Conservation (phyloP, 179 eudicot genomes). For the Camellia oleifera region DNA sequence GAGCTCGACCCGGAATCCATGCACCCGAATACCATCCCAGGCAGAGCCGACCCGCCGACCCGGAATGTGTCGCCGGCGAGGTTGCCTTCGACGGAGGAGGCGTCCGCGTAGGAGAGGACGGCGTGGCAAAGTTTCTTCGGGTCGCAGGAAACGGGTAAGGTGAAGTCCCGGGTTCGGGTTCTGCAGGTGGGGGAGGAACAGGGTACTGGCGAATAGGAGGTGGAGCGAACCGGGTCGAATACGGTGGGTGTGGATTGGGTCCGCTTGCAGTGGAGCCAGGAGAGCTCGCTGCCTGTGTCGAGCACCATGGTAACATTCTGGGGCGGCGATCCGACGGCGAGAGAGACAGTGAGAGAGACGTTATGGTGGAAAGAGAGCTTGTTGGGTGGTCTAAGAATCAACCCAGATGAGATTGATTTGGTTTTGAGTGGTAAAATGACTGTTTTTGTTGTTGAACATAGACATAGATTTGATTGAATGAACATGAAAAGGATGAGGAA, state of each 20-base stretch:
- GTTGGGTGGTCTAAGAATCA: slow-evolving; percentile 34
- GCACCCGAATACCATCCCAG: slow-evolving; percentile 62
- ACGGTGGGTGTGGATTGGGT: slow-evolving; percentile 24
- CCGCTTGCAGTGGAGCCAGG: slow-evolving; percentile 78
- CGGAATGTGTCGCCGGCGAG: slow-evolving; percentile 60
- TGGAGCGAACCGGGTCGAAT: slow-evolving; percentile 54
- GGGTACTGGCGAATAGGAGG: slow-evolving; percentile 52
- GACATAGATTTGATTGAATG: slow-evolving; percentile 15
- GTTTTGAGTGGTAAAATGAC: slow-evolving; percentile 49
- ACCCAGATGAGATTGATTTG: slow-evolving; percentile 28
- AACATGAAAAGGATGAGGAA: slow-evolving; percentile 22
- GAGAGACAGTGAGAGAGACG: slow-evolving; percentile 68
- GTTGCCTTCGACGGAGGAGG: slow-evolving; percentile 70
- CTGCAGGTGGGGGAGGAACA: slow-evolving; percentile 60
- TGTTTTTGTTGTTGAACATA: slow-evolving; percentile 14
- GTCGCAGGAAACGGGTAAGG: slow-evolving; percentile 72
- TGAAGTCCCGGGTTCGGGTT: slow-evolving; percentile 60
- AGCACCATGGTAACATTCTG: slow-evolving; percentile 75
- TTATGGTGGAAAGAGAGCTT: slow-evolving; percentile 77
- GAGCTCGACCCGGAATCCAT: slow-evolving; percentile 66
- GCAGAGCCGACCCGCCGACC: slow-evolving; percentile 34
- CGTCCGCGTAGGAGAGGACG: slow-evolving; percentile 62
- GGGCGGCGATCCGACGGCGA: slow-evolving; percentile 74
- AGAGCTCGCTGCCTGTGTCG: slow-evolving; percentile 91
- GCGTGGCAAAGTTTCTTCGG: slow-evolving; percentile 64